Evolutionary conservation across 495 filamentous ascomycete species (phyloP).

Genomic region (Neurospora sp.): DNA sequence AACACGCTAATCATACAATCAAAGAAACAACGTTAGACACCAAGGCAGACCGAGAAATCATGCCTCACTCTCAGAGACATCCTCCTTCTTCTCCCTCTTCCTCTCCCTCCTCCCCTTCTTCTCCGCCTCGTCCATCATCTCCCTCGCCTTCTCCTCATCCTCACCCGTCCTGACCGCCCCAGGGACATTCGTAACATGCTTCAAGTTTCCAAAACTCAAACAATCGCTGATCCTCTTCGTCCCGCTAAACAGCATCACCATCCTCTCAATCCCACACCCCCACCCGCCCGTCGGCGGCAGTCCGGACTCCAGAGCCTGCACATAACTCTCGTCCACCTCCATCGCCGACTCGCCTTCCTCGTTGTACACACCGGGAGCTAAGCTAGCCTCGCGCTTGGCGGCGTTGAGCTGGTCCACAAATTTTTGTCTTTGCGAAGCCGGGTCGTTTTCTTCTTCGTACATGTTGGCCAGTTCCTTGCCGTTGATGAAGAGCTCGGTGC

Average conservation of each 20-base stretch:
- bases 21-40: not conserved
- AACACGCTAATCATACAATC: not conserved
- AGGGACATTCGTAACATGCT: slow-evolving; percentile 41
- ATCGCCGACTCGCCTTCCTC: slow-evolving; percentile 8
- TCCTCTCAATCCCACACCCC: slow-evolving; percentile 85
- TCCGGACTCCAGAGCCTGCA: slow-evolving; percentile 74
- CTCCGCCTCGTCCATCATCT: not conserved
- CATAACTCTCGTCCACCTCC: slow-evolving; percentile 71
- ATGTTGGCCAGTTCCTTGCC: slow-evolving; percentile 80
- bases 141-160: not conserved
- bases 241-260: slow-evolving; percentile 81
- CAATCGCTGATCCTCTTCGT: slow-evolving; percentile 69
- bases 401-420: slow-evolving; percentile 46
- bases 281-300: slow-evolving; percentile 91
- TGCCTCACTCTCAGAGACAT: not conserved
- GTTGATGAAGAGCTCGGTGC: slow-evolving; percentile 79
- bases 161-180: not conserved
- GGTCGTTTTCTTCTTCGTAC: slow-evolving; percentile 97
- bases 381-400: slow-evolving; percentile 18
- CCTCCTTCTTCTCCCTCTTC: not conserved
- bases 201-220: slow-evolving; percentile 76
- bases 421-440: slow-evolving; percentile 76
- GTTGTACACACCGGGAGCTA: not conserved
- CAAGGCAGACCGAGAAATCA: not conserved
- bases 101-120: not conserved